Evolutionary conservation across 1,284 basidiomycete species (phyloP).

Genomic region (Papiliotrema nemorosa): DNA sequence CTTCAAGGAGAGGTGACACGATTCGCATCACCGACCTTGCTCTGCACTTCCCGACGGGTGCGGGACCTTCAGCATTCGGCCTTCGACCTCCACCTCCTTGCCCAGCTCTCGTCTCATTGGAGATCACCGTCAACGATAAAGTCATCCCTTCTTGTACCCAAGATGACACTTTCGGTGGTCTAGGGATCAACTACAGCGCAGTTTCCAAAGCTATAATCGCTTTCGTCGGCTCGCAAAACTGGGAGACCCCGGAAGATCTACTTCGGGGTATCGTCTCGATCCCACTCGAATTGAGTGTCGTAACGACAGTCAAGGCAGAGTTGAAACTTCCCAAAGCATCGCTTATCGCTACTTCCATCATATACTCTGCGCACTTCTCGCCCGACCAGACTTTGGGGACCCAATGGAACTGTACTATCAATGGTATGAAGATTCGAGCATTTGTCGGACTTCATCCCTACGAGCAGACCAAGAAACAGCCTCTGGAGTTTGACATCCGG

Average conservation of each 20-base stretch:
- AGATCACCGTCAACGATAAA: slow-evolving; percentile 26
- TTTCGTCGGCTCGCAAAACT: slow-evolving; percentile 7
- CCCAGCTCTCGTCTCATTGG: slow-evolving; percentile 33
- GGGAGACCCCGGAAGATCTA: slow-evolving; percentile 21
- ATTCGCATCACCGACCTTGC: slow-evolving; percentile 39
- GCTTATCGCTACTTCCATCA: slow-evolving; percentile 27
- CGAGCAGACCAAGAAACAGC: slow-evolving; percentile 67
- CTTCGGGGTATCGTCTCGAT: slow-evolving; percentile 19
- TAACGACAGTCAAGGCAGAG: slow-evolving; percentile 18
- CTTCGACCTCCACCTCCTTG: slow-evolving; percentile 39
- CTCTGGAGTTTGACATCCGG: slow-evolving; percentile 61
- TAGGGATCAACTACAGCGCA: slow-evolving; percentile 49
- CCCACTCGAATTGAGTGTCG: slow-evolving; percentile 22
- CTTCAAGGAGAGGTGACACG: slow-evolving; percentile 19
- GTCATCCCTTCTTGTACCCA: slow-evolving; percentile 32
- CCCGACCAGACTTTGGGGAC: neutral
- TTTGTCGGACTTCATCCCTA: slow-evolving; percentile 71
- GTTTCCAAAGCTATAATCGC: slow-evolving; percentile 41
- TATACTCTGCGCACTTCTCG: slow-evolving; percentile 12
- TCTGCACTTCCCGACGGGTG: slow-evolving; percentile 39
- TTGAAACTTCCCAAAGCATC: slow-evolving; percentile 34
- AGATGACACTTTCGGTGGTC: slow-evolving; percentile 38
- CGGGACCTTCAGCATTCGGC: slow-evolving; percentile 46
- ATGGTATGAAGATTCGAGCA: slow-evolving; percentile 57
- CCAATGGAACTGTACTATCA: slow-evolving; percentile 38